These are phyloP conservation scores for Pythium angustatum DNA, from an alignment of 352 stramenopile species.

Conservation along the genomic window DNA sequence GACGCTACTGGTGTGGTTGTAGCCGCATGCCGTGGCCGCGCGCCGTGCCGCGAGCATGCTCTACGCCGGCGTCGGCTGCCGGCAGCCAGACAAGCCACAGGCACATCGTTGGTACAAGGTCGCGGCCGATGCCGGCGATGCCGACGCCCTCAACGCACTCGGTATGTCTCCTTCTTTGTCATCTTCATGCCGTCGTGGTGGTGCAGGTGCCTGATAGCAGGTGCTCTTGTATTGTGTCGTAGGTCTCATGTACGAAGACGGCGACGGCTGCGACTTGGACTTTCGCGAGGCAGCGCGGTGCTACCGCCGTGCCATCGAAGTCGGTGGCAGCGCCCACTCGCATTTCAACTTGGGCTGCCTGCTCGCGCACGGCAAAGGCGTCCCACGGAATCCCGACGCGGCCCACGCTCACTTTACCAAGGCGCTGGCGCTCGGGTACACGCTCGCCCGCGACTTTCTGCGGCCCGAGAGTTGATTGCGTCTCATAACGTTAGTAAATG, in stretches of 20 bases:
- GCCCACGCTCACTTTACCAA: constrained; percentile 66
- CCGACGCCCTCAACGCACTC: constrained; percentile 69
- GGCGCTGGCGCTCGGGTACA: constrained; percentile 59
- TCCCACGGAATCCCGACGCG: constrained; percentile 51
- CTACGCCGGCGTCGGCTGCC: constrained; percentile 59
- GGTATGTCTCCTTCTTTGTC: too few relatives aligned
- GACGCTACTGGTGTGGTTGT: background rate
- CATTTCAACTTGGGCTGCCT: constrained; percentile 83
- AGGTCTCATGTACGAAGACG: constrained; percentile 81
- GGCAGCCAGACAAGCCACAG: constrained; percentile 43
- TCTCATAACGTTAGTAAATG: background rate
- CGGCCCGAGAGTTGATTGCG: constrained; percentile 16
- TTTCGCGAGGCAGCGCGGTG: constrained; percentile 54
- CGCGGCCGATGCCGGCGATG: constrained; percentile 49
- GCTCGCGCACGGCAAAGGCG: constrained; percentile 60
- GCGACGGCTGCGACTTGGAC: constrained; percentile 69
- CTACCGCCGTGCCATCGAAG: constrained; percentile 52
- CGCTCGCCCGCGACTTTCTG: constrained; percentile 57
- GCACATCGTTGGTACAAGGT: constrained; percentile 59
- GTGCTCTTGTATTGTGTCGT: too few relatives aligned
- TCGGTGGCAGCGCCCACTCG: constrained; percentile 51
- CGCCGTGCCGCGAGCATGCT: constrained; percentile 60
- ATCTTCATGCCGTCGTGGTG: too few relatives aligned
- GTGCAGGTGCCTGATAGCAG: too few relatives aligned
- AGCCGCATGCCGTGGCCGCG: constrained; percentile 44